Evolutionary conservation across 176 grass and related monocot genomes (phyloP).

Genomic region (Paspalum notatum): DNA sequence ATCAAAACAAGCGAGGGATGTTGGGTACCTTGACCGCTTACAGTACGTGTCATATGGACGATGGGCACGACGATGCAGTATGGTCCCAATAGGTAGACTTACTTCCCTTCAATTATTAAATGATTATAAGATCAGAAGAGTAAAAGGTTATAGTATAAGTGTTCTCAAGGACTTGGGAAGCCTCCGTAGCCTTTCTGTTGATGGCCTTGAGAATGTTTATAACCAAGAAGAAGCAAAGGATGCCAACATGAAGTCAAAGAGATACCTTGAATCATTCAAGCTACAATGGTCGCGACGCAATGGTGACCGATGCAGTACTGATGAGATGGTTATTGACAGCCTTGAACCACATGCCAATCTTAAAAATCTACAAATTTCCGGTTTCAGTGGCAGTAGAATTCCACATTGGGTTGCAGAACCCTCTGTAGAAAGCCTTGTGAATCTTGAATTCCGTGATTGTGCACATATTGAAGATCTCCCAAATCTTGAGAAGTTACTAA

Average conservation of each 20-base stretch:
- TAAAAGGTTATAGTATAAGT: slow-evolving; percentile 9
- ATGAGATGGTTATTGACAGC: neutral
- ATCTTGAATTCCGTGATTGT: neutral
- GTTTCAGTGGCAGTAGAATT: neutral
- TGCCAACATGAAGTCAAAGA: neutral
- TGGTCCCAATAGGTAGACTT: neutral
- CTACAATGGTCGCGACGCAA: neutral
- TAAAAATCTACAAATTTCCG: neutral
- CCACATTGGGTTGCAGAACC: neutral
- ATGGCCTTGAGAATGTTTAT: neutral
- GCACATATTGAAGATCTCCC: neutral
- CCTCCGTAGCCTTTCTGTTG: neutral
- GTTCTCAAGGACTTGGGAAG: neutral
- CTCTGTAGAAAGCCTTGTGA: neutral
- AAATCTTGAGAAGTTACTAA: neutral
- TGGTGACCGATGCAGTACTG: neutral
- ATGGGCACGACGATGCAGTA: neutral
- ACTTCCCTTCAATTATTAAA: slow-evolving; percentile 7
- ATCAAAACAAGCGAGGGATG: neutral
- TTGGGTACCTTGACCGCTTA: slow-evolving; percentile 8
- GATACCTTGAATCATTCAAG: neutral
- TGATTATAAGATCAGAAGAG: neutral
- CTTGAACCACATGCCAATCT: slow-evolving; percentile 1
- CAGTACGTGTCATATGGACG: neutral
- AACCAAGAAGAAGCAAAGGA: neutral